Evolutionary conservation across 148 eudicot genomes (phyloP), one percentile per base, ranked within the genome.

Genomic region (Polygonum aviculare): DNA sequence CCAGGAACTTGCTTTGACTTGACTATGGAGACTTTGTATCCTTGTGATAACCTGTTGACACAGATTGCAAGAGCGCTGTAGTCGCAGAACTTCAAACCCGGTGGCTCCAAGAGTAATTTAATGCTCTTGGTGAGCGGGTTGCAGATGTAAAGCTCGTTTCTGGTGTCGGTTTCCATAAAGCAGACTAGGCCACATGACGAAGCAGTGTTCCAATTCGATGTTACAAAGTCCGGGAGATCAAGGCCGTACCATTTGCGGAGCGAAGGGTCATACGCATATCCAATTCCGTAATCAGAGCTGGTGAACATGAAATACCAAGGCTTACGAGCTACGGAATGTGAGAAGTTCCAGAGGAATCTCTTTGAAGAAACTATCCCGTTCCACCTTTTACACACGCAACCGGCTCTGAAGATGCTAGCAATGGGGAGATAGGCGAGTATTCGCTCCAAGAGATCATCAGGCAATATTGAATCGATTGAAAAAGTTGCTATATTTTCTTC

Each of bases 281-380:
- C 98, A 38, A 76, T 81, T 35, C 88, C 89, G 35, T 92, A 90
- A 72, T 88, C 90, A 12, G 90, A 84, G 80, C 91, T 85, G 3
- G 94, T 95, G 73, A 95, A 95, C 98, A 95, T 95, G 81, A 89
- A 95, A 80, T 95, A 95, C 96, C 97, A 95, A 1, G 98, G 98
- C 80, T 88, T 92, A 52, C 88, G 94, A 5, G 85, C 69, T 47
- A 79, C 50, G 11, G 62, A 70, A 11, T 82, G 85, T 7, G 95
- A 82, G 52, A 80, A 80, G 63, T 87, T 92, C 88, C 89, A 93
- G 16, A 90, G 69, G 78, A 95, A 95, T 52, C 90, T 85, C 69
- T 84, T 87, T 9, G 97, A 95, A 49, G 84, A 80, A 50, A 95
- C 88, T 62, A 92, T 86, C 76, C 88, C 93, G 7, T 95, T 73